Percentiles rank a stretch among this genome's conserved stretches.
Conservation (phyloP, 1,284 basidiomycete species). For the Laetiporus sulphureus region DNA sequence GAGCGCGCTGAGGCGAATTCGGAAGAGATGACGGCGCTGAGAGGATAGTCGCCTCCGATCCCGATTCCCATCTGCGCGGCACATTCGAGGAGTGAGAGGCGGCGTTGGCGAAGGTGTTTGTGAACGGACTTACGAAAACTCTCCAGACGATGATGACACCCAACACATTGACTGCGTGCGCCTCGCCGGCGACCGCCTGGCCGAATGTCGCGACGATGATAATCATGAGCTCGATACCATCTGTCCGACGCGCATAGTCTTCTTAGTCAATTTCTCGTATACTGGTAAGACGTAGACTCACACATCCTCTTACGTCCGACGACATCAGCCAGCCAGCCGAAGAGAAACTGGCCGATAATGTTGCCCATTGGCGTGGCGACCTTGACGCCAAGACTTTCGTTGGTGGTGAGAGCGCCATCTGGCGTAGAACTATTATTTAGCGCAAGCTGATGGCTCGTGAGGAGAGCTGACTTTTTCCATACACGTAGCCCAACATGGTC, state of each 20-base stretch:
- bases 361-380: conserved; percentile 49
- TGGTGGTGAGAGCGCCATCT: conserved; percentile 30
- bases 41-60: conserved; percentile 69
- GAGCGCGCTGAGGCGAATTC: conserved; percentile 75
- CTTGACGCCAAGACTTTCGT: conserved; percentile 63
- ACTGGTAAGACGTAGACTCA: conserved; percentile 29
- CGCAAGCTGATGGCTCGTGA: conserved; percentile 12
- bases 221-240: conserved; percentile 69
- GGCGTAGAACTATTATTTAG: no score
- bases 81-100: conserved; percentile 8
- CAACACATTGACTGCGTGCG: conserved; percentile 59
- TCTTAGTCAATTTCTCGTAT: background rate
- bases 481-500: conserved; percentile 52
- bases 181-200: conserved; percentile 53
- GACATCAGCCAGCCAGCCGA: conserved; percentile 67
- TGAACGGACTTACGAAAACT: conserved; percentile 39
- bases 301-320: conserved; percentile 71
- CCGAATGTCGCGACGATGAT: conserved; percentile 61
- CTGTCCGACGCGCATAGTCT: conserved; percentile 24
- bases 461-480: conserved; percentile 28
- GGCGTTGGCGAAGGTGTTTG: background rate
- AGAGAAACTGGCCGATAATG: conserved; percentile 51
- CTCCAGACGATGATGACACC: conserved; percentile 70
- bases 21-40: conserved; percentile 60
- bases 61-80: conserved; percentile 53